These are phyloP conservation scores for Metschnikowia koreensis DNA, from an alignment of 805 yeast species.

Conservation along the genomic window DNA sequence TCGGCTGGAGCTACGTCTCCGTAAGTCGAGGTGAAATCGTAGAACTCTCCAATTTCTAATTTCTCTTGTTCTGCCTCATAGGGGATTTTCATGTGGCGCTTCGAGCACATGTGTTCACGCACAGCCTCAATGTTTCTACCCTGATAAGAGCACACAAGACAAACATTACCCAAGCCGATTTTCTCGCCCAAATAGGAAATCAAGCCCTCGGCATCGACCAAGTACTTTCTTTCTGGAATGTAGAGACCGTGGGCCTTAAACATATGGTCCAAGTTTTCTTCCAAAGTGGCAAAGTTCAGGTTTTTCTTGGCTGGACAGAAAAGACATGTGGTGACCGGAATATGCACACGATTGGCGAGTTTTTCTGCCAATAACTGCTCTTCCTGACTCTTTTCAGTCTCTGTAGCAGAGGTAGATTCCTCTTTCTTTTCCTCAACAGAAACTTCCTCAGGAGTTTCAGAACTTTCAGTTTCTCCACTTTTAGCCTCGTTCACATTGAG, in stretches of 20 bases:
- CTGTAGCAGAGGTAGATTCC: constrained; percentile 3
- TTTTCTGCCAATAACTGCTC: constrained; percentile 47
- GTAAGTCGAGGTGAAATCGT: constrained; percentile 75
- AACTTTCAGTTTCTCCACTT: neutral
- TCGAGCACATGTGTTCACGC: constrained; percentile 81
- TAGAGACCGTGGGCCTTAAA: constrained; percentile 76
- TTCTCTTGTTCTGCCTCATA: constrained; percentile 80
- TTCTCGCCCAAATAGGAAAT: constrained; percentile 75
- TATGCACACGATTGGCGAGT: constrained; percentile 44
- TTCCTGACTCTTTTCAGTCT: constrained; percentile 28
- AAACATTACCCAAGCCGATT: constrained; percentile 78
- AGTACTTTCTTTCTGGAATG: constrained; percentile 75
- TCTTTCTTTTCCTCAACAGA: neutral
- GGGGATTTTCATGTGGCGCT: constrained; percentile 86
- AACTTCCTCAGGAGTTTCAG: neutral
- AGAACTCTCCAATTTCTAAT: constrained; percentile 72
- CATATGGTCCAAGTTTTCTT: constrained; percentile 66
- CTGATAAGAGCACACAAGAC: constrained; percentile 77
- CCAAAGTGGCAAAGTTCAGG: constrained; percentile 35
- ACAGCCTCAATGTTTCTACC: constrained; percentile 85
- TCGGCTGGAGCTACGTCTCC: constrained; percentile 21
- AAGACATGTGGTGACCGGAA: constrained; percentile 49
- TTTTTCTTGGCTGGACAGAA: constrained; percentile 44
- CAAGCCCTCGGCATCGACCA: constrained; percentile 69
- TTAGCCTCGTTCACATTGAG: neutral